A percentile compares a stretch with the other conserved stretches of the same genome.
Conservation (phyloP, 2,329 filamentous ascomycete genomes). For the Neurospora sp. region DNA sequence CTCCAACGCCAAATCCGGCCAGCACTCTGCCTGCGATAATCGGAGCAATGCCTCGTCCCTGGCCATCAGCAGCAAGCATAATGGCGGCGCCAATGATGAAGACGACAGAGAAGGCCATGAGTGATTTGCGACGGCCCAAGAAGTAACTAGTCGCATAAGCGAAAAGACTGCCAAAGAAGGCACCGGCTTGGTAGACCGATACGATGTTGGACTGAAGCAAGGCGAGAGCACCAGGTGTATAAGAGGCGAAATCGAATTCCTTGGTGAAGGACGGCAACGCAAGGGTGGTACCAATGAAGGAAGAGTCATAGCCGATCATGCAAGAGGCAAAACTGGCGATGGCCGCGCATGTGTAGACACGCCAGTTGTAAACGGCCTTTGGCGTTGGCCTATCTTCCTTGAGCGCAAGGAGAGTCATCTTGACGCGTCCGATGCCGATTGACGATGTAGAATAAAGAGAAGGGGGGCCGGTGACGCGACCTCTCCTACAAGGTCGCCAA, state of each 20-base stretch:
- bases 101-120: slow-evolving; percentile 49
- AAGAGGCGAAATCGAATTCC: slow-evolving; percentile 54
- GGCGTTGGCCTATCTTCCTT: slow-evolving; percentile 49
- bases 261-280: slow-evolving; percentile 56
- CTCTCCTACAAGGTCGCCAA: background rate
- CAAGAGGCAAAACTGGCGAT: slow-evolving; percentile 47
- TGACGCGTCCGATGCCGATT: slow-evolving; percentile 4
- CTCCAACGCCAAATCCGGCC: slow-evolving; percentile 53
- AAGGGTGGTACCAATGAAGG: slow-evolving; percentile 71
- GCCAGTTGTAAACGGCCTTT: slow-evolving; percentile 49
- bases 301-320: slow-evolving; percentile 54
- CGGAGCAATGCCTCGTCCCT: slow-evolving; percentile 48
- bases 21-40: slow-evolving; percentile 54
- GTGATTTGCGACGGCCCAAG: slow-evolving; percentile 54
- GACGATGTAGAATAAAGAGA: background rate
- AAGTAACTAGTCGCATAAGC: slow-evolving; percentile 58
- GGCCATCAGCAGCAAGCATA: slow-evolving; percentile 56
- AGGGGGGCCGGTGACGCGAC: background rate
- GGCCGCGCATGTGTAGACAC: slow-evolving; percentile 43
- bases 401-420: slow-evolving; percentile 34
- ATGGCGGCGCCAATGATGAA: slow-evolving; percentile 63
- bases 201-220: slow-evolving; percentile 66
- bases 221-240: slow-evolving; percentile 38
- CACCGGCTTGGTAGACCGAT: slow-evolving; percentile 71
- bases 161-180: slow-evolving; percentile 69